Base-by-base conservation (phyloP, 345 rosid species). In the Xanthoceras sorbifolium region DNA sequence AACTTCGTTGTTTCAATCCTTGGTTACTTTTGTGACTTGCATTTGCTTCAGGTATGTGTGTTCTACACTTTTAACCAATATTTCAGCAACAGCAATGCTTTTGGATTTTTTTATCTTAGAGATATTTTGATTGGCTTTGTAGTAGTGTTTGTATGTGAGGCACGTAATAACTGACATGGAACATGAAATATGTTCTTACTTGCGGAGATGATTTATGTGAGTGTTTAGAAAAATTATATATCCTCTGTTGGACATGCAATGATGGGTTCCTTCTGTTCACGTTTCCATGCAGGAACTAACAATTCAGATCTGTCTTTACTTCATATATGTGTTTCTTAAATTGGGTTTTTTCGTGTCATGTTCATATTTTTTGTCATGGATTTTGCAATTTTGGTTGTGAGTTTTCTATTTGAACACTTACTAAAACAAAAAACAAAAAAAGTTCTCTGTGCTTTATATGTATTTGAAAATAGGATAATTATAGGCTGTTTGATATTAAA, bases 181-280 rank as follows among this genome's bases (percentile, higher is more conserved):
- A 44, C 69, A 73, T 29, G 69, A 28, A 62, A 46, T 44, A 29
- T 28, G 42, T n/a, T 44, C 22, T 69, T 46, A 22, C 63, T 46
- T 18, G 18, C 40, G 12, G 15, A 62, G 61, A 23, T 65, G 48
- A 52, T 32, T 64, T 50, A 22, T 34, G 10, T 15, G 25, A 23
- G 32, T 74, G 34, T 31, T 40, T 32, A 12, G 23, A 31, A 11
- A 38, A 36, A 17, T 52, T 50, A 42, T 55, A 22, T 29, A 7
- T 68, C 25, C 26, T 60, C 48, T 68, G 68, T 26, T 22, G 17
- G 44, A 74, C 71, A 69, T 28, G 80, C 61, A 62, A 48, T 11
- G 71, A 52, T 40, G 34, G 50, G 11, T 67, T 61, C 46, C n/a
- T 59, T 44, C 31, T 61, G 9, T 42, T 62, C 34, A 48, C 66